Base-by-base conservation (phyloP, 225 moss, liverwort and hornwort species). In the Thuidium tamariscinum region DNA sequence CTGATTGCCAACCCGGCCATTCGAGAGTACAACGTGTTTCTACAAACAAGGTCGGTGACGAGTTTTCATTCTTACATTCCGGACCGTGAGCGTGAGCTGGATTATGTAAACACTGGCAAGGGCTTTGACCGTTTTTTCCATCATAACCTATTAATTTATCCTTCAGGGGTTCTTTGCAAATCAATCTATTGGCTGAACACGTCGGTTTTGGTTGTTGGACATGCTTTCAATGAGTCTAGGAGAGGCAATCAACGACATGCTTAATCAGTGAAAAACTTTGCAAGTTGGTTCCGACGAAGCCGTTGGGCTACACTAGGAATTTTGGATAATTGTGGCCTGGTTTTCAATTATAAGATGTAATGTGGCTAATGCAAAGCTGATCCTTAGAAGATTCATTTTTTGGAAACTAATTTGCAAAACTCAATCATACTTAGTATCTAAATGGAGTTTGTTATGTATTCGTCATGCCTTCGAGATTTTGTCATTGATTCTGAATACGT, bases 1-100 rank as follows among this genome's bases (percentile, higher is more conserved):
- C 93, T 99, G 1, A 92, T 99, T 86, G 97, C 98, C 12, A 99
- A 96, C 88, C 97, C 98, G 34, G 95, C 97, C 55, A 95, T 97
- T 88, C 95, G 98, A 81, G 98, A 99, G 86, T 97, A 95, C 87
- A 95, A 86, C 56, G 41, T 83, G 16, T 91, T 65, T 73, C 88
- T 89, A 4, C 91, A 89, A 87, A 41, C 86, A 59, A 87, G 81
- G 89, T 54, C 13, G 4, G 20, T 80, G 48, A 56, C 55, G 44
- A 19, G 21, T 10, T 37, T 4, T 27, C 10, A 56, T 16, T 27
- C 77, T 11, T 23, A 16, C 56, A 77, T 54, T 16, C 3, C n/a
- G 5, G 13, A 19, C 19, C 13, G 10, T 46, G 16, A 51, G 15
- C 19, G 26, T 1, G 13, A 37, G 42, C 17, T 16, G 16, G 44